These are phyloP conservation scores for Ephemerocybe angulata DNA, from an alignment of 768 basidiomycete genomes.

Conservation along the genomic window DNA sequence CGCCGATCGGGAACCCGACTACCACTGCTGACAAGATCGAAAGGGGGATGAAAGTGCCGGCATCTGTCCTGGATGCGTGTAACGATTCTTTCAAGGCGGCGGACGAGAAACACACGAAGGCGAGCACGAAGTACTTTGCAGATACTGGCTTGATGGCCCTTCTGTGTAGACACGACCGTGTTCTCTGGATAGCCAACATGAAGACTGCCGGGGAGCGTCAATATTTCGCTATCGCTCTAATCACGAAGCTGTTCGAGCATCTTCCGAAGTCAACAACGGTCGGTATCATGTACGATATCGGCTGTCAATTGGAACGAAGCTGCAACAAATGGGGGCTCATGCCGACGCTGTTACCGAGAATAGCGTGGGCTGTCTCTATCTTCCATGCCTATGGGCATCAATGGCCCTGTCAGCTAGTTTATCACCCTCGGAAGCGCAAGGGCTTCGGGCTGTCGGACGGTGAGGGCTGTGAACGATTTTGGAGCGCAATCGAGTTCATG, in stretches of 20 bases:
- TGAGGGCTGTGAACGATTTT: conserved; percentile 32
- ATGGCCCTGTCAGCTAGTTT: conserved; percentile 35
- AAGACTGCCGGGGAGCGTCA: conserved; percentile 31
- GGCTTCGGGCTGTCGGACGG: conserved; percentile 29
- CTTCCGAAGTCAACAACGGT: conserved; percentile 24
- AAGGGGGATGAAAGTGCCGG: conserved; percentile 21
- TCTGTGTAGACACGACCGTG: conserved; percentile 33
- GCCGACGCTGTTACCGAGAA: conserved; percentile 14
- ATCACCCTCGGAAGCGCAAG: conserved; percentile 30
- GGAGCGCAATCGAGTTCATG: conserved; percentile 24
- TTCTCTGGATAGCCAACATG: conserved; percentile 36
- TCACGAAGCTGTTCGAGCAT: conserved; percentile 29
- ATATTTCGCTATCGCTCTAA: conserved; percentile 26
- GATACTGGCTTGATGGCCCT: conserved; percentile 37
- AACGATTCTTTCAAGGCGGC: conserved; percentile 29
- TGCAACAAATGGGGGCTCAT: conserved; percentile 26
- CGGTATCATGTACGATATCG: conserved; percentile 33
- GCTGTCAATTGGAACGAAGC: conserved; percentile 29
- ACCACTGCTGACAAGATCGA: conserved; percentile 15
- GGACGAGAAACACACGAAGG: conserved; percentile 22
- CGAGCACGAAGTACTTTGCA: conserved; percentile 24
- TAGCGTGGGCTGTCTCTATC: conserved; percentile 30
- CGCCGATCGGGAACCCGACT: no score
- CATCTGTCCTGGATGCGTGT: conserved; percentile 30
- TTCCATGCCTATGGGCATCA: conserved; percentile 41